Evolutionary conservation across 768 basidiomycete genomes (phyloP).

Genomic region (Pholiota microspora): DNA sequence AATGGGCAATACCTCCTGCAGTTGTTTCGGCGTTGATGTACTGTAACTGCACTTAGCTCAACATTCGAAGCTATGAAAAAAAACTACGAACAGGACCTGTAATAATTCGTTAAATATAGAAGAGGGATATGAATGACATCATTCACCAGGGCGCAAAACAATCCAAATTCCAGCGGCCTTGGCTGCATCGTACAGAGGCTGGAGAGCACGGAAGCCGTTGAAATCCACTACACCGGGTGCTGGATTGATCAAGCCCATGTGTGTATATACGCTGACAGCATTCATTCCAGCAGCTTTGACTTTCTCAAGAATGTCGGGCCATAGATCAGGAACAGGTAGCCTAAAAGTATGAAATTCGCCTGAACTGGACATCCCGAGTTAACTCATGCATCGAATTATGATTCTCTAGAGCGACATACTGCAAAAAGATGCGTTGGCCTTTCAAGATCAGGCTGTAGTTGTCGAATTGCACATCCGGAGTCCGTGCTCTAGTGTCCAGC

Average conservation of each 20-base stretch:
- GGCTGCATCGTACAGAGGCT: conserved; percentile 74
- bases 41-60: conserved; percentile 19
- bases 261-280: conserved; percentile 72
- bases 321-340: conserved; percentile 74
- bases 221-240: conserved; percentile 81
- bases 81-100: conserved; percentile 37
- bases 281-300: conserved; percentile 81
- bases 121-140: not conserved
- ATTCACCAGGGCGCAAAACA: conserved; percentile 69
- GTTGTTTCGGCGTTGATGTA: conserved; percentile 83
- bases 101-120: not conserved
- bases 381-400: not conserved
- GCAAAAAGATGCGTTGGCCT: conserved; percentile 68
- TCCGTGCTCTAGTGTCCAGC: conserved; percentile 19
- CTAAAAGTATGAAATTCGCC: conserved; percentile 87
- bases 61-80: not conserved
- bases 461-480: conserved; percentile 51
- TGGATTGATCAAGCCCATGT: conserved; percentile 82
- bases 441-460: conserved; percentile 69
- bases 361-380: conserved; percentile 42
- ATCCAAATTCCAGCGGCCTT: conserved; percentile 74
- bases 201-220: conserved; percentile 62
- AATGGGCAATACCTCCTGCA: conserved; percentile 69
- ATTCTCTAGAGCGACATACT: conserved; percentile 42
- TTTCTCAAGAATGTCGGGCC: conserved; percentile 83